phyloP scores from a whole-genome alignment of 805 yeast species.

The Komagataella populi region DNA sequence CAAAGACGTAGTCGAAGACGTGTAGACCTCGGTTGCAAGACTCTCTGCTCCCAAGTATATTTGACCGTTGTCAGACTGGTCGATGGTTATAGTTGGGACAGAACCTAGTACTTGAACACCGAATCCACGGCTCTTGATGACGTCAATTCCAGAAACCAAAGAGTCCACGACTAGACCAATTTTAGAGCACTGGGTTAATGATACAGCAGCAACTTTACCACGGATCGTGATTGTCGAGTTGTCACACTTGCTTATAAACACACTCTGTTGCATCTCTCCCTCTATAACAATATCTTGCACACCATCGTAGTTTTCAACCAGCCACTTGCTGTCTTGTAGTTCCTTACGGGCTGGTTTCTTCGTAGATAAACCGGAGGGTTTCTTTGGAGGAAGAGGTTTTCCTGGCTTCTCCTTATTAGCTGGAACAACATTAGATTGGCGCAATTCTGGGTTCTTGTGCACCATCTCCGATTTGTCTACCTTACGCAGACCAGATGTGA shows the following conservation, averaged over 20 bases:
- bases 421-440: conserved; percentile 40
- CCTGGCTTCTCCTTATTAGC: conserved; percentile 21
- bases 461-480: conserved; percentile 92
- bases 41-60: conserved; percentile 65
- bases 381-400: conserved; percentile 71
- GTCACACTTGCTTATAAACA: conserved; percentile 73
- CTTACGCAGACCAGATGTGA: conserved; percentile 79
- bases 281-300: conserved; percentile 53
- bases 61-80: conserved; percentile 78
- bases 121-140: conserved; percentile 68
- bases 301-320: conserved; percentile 64
- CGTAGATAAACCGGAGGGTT: conserved; percentile 50
- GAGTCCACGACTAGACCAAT: conserved; percentile 74
- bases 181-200: conserved; percentile 58
- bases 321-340: conserved; percentile 80
- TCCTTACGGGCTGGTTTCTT: conserved; percentile 46
- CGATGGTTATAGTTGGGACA: conserved; percentile 75
- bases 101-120: conserved; percentile 78
- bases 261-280: conserved; percentile 76
- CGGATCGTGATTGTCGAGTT: conserved; percentile 66
- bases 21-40: conserved; percentile 64
- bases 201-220: conserved; percentile 86
- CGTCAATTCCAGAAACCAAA: conserved; percentile 76
- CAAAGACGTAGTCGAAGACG: conserved; percentile 75
- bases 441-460: conserved; percentile 77